Percentiles rank a stretch among this genome's conserved stretches.
Conservation (phyloP, 179 eudicot genomes). For the Carnegiea gigantea region DNA sequence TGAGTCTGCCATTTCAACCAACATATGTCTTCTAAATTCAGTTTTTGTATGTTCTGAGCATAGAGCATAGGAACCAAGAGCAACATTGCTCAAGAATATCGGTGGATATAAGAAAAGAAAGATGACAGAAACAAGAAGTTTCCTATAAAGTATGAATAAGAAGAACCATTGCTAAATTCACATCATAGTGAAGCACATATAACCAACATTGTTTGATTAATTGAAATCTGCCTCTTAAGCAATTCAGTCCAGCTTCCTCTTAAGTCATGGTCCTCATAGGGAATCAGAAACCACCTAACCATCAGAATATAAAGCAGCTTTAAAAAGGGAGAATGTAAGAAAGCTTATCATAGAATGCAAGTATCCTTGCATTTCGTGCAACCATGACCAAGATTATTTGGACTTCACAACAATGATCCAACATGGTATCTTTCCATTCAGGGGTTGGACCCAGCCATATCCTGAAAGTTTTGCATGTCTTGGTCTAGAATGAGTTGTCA, state of each 20-base stretch:
- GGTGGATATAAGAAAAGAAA: neutral
- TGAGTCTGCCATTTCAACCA: constrained; percentile 55
- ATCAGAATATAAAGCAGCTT: neutral
- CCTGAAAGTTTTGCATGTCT: neutral
- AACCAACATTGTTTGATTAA: neutral
- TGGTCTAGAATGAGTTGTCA: neutral
- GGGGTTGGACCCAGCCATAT: neutral
- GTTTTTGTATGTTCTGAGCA: neutral
- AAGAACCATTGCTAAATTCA: neutral
- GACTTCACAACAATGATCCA: neutral
- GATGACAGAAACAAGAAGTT: neutral
- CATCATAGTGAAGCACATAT: neutral
- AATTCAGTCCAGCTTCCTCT: neutral
- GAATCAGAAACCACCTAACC: neutral
- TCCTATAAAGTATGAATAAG: neutral
- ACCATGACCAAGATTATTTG: neutral
- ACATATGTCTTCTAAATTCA: neutral
- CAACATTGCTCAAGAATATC: neutral
- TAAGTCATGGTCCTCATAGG: neutral
- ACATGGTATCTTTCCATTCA: neutral
- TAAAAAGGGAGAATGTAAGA: neutral
- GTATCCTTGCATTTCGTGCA: neutral
- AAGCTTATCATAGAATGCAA: neutral
- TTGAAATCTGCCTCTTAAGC: neutral
- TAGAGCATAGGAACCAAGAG: neutral